Conservation (phyloP, 2,329 filamentous ascomycete species). For the Lasiodiplodia sp. region DNA sequence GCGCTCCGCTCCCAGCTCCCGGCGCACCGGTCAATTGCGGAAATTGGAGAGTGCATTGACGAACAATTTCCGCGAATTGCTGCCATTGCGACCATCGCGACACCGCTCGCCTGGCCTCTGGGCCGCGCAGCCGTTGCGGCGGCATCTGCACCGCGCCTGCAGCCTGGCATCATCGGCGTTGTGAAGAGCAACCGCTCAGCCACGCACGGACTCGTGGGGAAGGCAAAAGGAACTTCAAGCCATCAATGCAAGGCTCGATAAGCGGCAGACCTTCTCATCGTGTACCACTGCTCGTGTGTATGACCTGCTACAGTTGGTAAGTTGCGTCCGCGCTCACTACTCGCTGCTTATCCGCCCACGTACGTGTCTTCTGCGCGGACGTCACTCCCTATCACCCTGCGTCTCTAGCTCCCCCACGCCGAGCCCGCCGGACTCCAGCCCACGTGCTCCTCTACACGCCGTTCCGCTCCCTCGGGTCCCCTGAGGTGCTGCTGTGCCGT, state of each 20-base stretch:
- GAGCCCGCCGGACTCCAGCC: neutral
- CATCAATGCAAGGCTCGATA: constrained; percentile 20
- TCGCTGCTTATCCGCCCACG: constrained; percentile 22
- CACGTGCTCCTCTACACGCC: constrained; percentile 24
- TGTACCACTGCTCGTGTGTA: constrained; percentile 8
- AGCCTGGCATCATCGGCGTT: constrained; percentile 22
- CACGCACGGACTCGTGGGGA: constrained; percentile 26
- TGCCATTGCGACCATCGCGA: neutral
- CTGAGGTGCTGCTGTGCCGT: constrained; percentile 19
- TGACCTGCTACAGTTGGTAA: constrained; percentile 23
- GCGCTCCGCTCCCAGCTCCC: constrained; percentile 16
- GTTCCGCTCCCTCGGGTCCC: constrained; percentile 21
- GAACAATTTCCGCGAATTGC: constrained; percentile 20
- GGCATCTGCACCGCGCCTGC: constrained; percentile 19
- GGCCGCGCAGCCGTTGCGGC: constrained; percentile 16
- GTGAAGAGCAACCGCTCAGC: constrained; percentile 17
- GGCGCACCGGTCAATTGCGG: constrained; percentile 15
- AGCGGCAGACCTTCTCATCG: neutral
- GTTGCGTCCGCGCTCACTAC: neutral
- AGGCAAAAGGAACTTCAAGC: constrained; percentile 25
- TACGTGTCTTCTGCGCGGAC: constrained; percentile 16
- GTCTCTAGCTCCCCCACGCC: constrained; percentile 21
- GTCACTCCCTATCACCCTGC: constrained; percentile 24
- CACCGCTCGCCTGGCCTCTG: constrained; percentile 14
- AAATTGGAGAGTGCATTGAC: constrained; percentile 29